phyloP scores from a whole-genome alignment of 495 filamentous ascomycete genomes.

The Tuber melanosporum region DNA sequence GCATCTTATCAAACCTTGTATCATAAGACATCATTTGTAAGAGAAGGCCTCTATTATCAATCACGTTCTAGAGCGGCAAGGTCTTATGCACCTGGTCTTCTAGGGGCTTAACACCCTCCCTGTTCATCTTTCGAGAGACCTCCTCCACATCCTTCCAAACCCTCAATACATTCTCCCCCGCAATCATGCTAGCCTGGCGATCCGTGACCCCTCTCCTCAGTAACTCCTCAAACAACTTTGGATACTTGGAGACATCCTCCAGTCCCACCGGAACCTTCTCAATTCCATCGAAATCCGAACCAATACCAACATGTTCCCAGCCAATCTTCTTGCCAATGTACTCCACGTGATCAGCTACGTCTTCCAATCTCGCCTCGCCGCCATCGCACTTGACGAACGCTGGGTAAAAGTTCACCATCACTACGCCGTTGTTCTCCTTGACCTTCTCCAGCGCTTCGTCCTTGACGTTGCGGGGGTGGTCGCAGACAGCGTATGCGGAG shows the following conservation, averaged over 20 bases:
- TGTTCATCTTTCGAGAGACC: constrained; percentile 57
- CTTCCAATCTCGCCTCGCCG: constrained; percentile 65
- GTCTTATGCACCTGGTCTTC: constrained; percentile 52
- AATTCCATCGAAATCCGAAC: constrained; percentile 70
- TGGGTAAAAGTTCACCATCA: constrained; percentile 75
- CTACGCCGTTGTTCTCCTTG: constrained; percentile 54
- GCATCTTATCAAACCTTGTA: background rate
- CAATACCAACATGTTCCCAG: constrained; percentile 67
- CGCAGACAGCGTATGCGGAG: constrained; percentile 59
- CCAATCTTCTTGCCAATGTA: constrained; percentile 65
- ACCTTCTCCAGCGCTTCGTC: constrained; percentile 63
- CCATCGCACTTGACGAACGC: constrained; percentile 67
- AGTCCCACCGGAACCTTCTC: constrained; percentile 53
- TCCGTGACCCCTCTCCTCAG: constrained; percentile 62
- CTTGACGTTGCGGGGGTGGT: constrained; percentile 65
- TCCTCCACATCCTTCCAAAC: constrained; percentile 69
- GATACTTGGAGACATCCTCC: constrained; percentile 78
- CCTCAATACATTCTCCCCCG: constrained; percentile 65
- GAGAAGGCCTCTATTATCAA: background rate
- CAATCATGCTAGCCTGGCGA: constrained; percentile 59
- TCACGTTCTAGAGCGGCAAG: background rate
- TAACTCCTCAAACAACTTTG: constrained; percentile 68
- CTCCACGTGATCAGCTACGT: constrained; percentile 68
- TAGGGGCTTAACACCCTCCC: constrained; percentile 52
- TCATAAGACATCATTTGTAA: background rate